Evolutionary conservation across 2,329 filamentous ascomycete genomes (phyloP), one percentile per base, ranked within the genome.

Genomic region (Pyrenochaeta sp.): DNA sequence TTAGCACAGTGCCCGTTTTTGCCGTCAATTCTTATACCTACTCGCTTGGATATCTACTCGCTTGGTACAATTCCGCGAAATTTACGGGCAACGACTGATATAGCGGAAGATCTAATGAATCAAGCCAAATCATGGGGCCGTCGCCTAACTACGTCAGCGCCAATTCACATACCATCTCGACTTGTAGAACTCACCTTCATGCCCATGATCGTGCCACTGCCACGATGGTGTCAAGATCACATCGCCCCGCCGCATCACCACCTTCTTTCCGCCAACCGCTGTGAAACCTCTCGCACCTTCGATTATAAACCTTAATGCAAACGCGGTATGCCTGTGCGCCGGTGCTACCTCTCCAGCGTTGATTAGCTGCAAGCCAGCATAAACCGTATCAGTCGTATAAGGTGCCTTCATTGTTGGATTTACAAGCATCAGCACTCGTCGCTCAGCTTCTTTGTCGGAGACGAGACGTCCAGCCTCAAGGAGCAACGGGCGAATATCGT

Each of bases 121-220:
- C 85, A 1, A 87, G 74, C 85, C 85, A 87, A 34, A 87, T 80
- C 63, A 86, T 81, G 0, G 83, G 83, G 1, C 75, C 76, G 1
- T 76, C 72, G 5, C 43, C 43, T 45, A 13, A 45, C 24, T 10
- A 22, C 5, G 22, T 45, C 27, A 45, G 43, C 43, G 9, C 25
- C 9, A 15, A 7, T 24, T 27, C 7, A 28, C 3, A 42, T 42
- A 42, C 24, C 6, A 13, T 2, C 5, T 25, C 24, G 24, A 22
- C 13, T 45, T 27, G 27, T 25, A 12, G 15, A 45, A 15, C 19
- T 5, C 25, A 22, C 83, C 81, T 51, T 86, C 83, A 43, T 86
- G 85, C 6, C 85, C 85, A 56, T 87, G 84, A 56, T 86, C 85
- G 58, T 87, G 85, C 78, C 82, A 87, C 64, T 85, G 81, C 84